Evolutionary conservation across 2,329 filamentous ascomycete species (phyloP).

Genomic region (Trichoderma sp.): DNA sequence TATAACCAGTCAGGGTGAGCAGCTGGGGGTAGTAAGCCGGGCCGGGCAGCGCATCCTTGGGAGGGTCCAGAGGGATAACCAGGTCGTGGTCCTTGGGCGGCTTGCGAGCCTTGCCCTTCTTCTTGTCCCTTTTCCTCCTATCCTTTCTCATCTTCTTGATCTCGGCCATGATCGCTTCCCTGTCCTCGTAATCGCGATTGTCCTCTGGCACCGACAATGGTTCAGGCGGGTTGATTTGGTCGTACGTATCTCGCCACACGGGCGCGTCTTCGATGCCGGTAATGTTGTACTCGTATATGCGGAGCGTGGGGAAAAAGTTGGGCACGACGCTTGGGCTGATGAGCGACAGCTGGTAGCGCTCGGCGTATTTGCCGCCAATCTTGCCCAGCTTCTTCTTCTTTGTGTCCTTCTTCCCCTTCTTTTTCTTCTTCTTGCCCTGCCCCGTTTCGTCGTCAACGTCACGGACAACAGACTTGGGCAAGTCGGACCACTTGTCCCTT

Average conservation of each 20-base stretch:
- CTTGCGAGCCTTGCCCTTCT: conserved; percentile 43
- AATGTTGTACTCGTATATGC: conserved; percentile 95
- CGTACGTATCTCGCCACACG: conserved; percentile 48
- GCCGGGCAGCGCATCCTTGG: conserved; percentile 72
- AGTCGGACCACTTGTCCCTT: conserved; percentile 72
- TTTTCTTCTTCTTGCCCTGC: conserved; percentile 37
- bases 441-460: conserved; percentile 33
- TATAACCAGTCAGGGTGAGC: conserved; percentile 76
- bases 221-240: conserved; percentile 26
- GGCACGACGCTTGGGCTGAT: conserved; percentile 88
- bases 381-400: conserved; percentile 58
- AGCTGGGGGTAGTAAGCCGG: conserved; percentile 88
- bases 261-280: conserved; percentile 66
- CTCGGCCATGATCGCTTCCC: conserved; percentile 37
- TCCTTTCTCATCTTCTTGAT: conserved; percentile 36
- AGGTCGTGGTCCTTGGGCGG: conserved; percentile 63
- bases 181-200: conserved; percentile 34
- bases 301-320: conserved; percentile 85
- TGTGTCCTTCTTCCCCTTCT: conserved; percentile 45
- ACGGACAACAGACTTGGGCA: conserved; percentile 59
- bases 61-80: conserved; percentile 69
- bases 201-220: conserved; percentile 3
- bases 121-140: conserved; percentile 40
- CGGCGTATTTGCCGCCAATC: conserved; percentile 79
- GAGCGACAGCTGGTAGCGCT: conserved; percentile 80